Evolutionary conservation across 73 alveolate genomes (phyloP).

Genomic region (Stentor roeselii): DNA sequence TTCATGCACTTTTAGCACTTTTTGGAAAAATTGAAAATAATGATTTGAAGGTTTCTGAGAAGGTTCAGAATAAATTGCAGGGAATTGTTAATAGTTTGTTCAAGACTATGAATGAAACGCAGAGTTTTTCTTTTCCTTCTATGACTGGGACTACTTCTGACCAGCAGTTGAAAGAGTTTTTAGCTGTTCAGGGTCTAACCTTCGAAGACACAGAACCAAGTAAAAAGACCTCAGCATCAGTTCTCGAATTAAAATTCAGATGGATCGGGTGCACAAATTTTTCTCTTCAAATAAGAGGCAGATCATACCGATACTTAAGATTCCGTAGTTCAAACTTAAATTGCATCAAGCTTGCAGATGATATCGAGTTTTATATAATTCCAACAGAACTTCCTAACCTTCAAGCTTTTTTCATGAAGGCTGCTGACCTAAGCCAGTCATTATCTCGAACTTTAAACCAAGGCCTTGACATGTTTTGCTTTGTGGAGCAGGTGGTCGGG

Average conservation of each 20-base stretch:
- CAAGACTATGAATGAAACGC: background rate
- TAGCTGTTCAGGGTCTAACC: background rate
- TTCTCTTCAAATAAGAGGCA: background rate
- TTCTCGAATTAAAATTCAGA: background rate
- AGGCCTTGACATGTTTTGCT: background rate
- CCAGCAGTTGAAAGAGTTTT: background rate
- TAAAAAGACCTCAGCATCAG: background rate
- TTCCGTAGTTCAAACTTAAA: background rate
- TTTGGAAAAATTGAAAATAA: background rate
- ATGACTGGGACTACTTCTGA: background rate
- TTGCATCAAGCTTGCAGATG: background rate
- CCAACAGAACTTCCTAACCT: background rate
- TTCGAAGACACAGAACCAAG: background rate
- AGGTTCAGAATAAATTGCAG: background rate
- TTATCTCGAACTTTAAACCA: background rate
- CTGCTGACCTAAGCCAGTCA: background rate
- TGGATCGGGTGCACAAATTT: constrained; percentile 12
- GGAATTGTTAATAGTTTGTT: background rate
- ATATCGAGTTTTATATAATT: background rate
- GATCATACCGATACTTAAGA: background rate
- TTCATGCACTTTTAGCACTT: background rate
- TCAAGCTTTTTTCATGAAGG: constrained; percentile 8
- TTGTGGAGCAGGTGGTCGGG: background rate
- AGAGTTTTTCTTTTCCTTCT: background rate
- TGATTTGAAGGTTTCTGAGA: background rate